Conservation (phyloP, 2,329 filamentous ascomycete species). For the Zymoseptoria ardabiliae region DNA sequence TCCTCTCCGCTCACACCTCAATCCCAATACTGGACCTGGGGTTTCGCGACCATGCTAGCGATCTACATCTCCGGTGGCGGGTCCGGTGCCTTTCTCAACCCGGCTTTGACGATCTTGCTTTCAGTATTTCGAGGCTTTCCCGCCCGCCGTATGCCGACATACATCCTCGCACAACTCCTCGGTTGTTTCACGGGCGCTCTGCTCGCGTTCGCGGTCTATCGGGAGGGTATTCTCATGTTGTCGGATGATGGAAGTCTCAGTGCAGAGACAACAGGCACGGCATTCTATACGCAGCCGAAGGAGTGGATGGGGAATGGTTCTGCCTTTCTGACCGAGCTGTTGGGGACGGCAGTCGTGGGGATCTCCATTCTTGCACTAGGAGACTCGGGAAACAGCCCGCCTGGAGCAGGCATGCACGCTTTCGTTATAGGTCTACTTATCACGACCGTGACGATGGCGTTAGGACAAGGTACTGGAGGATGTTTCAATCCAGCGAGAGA, state of each 20-base stretch:
- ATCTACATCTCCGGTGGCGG: slow-evolving; percentile 38
- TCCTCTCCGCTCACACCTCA: slow-evolving; percentile 13
- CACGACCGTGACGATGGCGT: slow-evolving; percentile 32
- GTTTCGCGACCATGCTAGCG: slow-evolving; percentile 47
- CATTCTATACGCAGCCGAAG: slow-evolving; percentile 25
- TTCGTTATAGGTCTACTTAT: slow-evolving; percentile 43
- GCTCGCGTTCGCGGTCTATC: slow-evolving; percentile 40
- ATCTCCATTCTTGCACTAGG: slow-evolving; percentile 36
- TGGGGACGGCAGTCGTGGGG: slow-evolving; percentile 30
- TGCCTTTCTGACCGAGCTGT: slow-evolving; percentile 41
- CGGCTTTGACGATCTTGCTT: slow-evolving; percentile 38
- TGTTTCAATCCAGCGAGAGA: slow-evolving; percentile 46
- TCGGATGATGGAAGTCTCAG: slow-evolving; percentile 33
- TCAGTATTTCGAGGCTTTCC: slow-evolving; percentile 47
- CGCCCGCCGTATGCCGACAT: slow-evolving; percentile 43
- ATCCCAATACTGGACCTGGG: slow-evolving; percentile 39
- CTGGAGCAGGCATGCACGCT: slow-evolving; percentile 46
- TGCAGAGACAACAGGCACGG: slow-evolving; percentile 16
- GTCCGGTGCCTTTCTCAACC: slow-evolving; percentile 43
- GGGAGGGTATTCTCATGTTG: slow-evolving; percentile 29
- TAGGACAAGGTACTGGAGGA: slow-evolving; percentile 43
- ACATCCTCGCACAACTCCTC: slow-evolving; percentile 46
- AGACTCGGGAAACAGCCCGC: slow-evolving; percentile 23
- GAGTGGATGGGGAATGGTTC: slow-evolving; percentile 26
- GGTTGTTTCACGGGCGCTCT: slow-evolving; percentile 45